Conservation (phyloP, 306 rosid species). For the Begonia peltatifolia region DNA sequence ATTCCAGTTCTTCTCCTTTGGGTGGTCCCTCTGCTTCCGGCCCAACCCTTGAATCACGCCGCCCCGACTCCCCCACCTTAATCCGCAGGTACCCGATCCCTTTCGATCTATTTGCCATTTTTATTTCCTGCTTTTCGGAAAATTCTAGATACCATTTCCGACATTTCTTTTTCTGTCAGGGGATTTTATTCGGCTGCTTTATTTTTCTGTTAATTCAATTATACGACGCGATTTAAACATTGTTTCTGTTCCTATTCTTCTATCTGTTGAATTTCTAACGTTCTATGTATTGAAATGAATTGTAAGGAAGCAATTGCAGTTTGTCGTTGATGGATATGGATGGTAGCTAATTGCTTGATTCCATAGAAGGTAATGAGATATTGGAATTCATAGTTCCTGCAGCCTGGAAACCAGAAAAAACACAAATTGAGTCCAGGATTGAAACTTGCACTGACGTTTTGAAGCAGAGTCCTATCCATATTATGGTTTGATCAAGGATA, state of each 20-base stretch:
- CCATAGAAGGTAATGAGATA: constrained; percentile 10
- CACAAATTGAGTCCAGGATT: too few relatives aligned
- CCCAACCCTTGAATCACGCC: background rate
- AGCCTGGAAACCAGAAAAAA: too few relatives aligned
- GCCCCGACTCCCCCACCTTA: background rate
- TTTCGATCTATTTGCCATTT: background rate
- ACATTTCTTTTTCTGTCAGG: background rate
- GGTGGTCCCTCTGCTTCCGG: background rate
- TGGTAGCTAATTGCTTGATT: background rate
- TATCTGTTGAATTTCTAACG: background rate
- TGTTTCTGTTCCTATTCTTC: background rate
- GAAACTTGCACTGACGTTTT: too few relatives aligned
- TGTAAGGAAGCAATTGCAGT: background rate
- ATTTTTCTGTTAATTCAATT: background rate
- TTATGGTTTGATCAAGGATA: too few relatives aligned
- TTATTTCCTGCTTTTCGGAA: constrained; percentile 9
- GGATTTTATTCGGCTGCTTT: background rate
- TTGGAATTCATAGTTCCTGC: too few relatives aligned
- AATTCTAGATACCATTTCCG: background rate
- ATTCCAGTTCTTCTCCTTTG: constrained; percentile 13
- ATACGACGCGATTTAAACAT: too few relatives aligned
- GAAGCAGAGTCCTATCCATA: too few relatives aligned
- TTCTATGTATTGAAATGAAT: background rate
- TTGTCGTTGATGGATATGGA: too few relatives aligned
- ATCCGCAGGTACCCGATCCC: constrained; percentile 1